Conservation (phyloP, 495 filamentous ascomycete species). For the Penicillium fimorum region DNA sequence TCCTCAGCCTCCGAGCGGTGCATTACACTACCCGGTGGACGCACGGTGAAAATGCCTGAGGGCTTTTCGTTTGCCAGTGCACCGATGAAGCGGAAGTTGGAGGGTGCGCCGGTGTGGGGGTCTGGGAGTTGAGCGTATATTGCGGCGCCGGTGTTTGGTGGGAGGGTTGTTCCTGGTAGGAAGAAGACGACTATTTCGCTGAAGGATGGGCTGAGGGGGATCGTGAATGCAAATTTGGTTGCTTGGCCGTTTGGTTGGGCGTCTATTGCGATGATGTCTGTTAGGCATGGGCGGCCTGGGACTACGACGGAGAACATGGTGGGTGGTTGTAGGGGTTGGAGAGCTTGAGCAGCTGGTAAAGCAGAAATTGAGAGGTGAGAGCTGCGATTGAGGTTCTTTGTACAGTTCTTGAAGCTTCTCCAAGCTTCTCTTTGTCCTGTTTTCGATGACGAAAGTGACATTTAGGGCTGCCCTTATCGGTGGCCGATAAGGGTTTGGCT, state of each 20-base stretch:
- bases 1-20: slow-evolving; percentile 31
- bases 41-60: slow-evolving; percentile 79
- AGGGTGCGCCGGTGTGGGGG: slow-evolving; percentile 27
- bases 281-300: slow-evolving; percentile 58
- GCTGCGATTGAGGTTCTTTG: slow-evolving; percentile 5
- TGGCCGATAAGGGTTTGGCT: slow-evolving; percentile 30
- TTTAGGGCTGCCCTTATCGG: slow-evolving; percentile 31
- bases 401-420: slow-evolving; percentile 2
- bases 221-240: slow-evolving; percentile 66
- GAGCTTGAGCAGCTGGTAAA: background rate
- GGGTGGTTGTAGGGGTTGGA: background rate
- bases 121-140: slow-evolving; percentile 78
- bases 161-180: slow-evolving; percentile 73
- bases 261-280: slow-evolving; percentile 56
- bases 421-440: slow-evolving; percentile 5
- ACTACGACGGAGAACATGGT: slow-evolving; percentile 59
- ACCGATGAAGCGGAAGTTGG: slow-evolving; percentile 77
- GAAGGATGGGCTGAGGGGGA: slow-evolving; percentile 60
- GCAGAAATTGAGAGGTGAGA: background rate
- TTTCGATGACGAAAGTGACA: slow-evolving; percentile 29
- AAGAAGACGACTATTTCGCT: slow-evolving; percentile 86
- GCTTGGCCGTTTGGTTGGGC: slow-evolving; percentile 48
- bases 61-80: slow-evolving; percentile 86
- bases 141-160: slow-evolving; percentile 74
- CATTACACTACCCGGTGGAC: slow-evolving; percentile 18